Evolutionary conservation across 148 eudicot species (phyloP).

Genomic region (Nepenthes mirabilis): DNA sequence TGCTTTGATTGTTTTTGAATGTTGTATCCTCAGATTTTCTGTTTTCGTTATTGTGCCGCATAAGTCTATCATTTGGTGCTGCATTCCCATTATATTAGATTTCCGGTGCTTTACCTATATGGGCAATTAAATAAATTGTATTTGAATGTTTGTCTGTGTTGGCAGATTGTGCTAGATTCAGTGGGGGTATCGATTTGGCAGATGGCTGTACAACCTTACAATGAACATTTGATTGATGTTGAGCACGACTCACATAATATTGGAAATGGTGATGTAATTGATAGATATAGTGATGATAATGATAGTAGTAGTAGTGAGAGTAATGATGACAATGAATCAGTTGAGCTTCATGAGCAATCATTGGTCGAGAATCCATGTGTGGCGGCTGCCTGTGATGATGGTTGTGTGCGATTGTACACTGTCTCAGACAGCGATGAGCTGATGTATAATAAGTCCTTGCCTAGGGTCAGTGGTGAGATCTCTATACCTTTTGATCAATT

Average conservation of each 20-base stretch:
- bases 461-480: conserved; percentile 94
- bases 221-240: not conserved
- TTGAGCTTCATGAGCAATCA: conserved; percentile 31
- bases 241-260: conserved; percentile 11
- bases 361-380: conserved; percentile 18
- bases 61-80: not conserved
- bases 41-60: too few species aligned
- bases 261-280: conserved; percentile 43
- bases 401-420: conserved; percentile 62
- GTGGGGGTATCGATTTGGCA: conserved; percentile 84
- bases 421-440: conserved; percentile 42
- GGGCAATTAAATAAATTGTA: not conserved
- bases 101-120: not conserved
- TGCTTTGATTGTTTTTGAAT: too few species aligned
- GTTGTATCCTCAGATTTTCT: too few species aligned
- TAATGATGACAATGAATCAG: conserved; percentile 28
- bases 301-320: conserved; percentile 38
- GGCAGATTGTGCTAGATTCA: conserved; percentile 67
- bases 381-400: conserved; percentile 95
- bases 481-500: conserved; percentile 8
- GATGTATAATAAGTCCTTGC: conserved; percentile 44
- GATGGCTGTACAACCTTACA: conserved; percentile 52
- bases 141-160: conserved; percentile 6
- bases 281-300: conserved; percentile 20
- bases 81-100: too few species aligned